phyloP scores from a whole-genome alignment of 192 early-diverging fungal genomes.

The Backusella luteola region DNA sequence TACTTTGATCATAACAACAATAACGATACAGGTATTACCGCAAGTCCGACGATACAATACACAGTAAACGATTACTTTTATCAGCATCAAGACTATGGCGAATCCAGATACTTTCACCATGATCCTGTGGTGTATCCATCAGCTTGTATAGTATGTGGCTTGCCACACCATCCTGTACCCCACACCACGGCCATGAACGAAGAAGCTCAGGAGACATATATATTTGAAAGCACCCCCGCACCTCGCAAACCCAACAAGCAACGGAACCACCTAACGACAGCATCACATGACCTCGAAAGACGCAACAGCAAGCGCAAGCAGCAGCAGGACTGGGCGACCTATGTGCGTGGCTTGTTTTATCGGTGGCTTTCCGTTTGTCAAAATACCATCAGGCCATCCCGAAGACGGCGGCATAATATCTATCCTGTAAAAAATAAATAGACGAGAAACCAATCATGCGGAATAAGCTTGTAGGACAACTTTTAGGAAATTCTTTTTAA shows the following conservation, averaged over 20 bases:
- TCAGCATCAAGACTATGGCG: not conserved
- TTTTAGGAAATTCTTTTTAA: not conserved
- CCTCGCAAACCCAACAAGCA: not conserved
- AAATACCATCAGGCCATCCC: not conserved
- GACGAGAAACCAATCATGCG: not conserved
- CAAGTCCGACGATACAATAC: not conserved
- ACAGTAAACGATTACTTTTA: not conserved
- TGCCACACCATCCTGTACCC: not conserved
- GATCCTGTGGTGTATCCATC: conserved; percentile 1
- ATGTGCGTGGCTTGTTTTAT: not conserved
- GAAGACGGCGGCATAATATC: not conserved
- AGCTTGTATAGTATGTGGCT: conserved; percentile 11
- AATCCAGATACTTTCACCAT: conserved; percentile 10
- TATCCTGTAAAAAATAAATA: not conserved
- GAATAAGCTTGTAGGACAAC: not conserved
- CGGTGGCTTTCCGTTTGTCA: not conserved
- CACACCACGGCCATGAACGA: not conserved
- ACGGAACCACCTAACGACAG: not conserved
- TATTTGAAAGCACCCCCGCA: not conserved
- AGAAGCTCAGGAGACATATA: not conserved
- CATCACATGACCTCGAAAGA: not conserved
- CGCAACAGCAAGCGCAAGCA: not conserved
- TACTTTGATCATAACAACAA: not conserved
- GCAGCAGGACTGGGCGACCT: not conserved
- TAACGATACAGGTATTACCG: not conserved